phyloP scores from a whole-genome alignment of 1,139 yeast species.

The Kodamaea sp. region DNA sequence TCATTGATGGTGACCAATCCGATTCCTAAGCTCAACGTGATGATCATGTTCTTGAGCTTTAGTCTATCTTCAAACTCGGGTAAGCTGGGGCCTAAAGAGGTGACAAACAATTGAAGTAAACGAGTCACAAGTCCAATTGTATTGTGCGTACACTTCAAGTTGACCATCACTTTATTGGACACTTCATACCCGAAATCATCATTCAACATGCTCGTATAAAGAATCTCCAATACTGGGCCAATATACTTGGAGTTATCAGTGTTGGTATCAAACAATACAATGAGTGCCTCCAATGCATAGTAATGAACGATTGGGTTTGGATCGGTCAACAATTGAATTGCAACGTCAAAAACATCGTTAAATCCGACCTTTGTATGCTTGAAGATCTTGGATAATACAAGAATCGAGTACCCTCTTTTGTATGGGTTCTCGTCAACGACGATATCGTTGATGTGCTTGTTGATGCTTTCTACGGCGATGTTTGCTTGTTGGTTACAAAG shows the following conservation, averaged over 20 bases:
- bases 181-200: constrained; percentile 47
- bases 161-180: constrained; percentile 22
- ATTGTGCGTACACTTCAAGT: constrained; percentile 28
- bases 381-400: constrained; percentile 59
- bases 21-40: constrained; percentile 31
- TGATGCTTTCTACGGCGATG: constrained; percentile 43
- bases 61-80: constrained; percentile 22
- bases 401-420: constrained; percentile 60
- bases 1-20: constrained; percentile 32
- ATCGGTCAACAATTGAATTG: constrained; percentile 62
- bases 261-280: constrained; percentile 53
- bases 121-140: constrained; percentile 23
- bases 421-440: constrained; percentile 56
- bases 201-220: constrained; percentile 46
- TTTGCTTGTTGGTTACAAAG: constrained; percentile 37
- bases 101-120: constrained; percentile 31
- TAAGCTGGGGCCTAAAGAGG: constrained; percentile 40
- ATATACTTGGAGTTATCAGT: constrained; percentile 47
- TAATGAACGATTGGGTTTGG: constrained; percentile 83
- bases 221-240: constrained; percentile 40
- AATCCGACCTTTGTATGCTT: constrained; percentile 35
- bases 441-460: constrained; percentile 56
- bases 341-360: constrained; percentile 49
- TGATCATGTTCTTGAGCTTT: constrained; percentile 28
- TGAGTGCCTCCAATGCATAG: constrained; percentile 62